phyloP scores from a whole-genome alignment of 768 basidiomycete genomes.

The Calocybe gangraenosa region DNA sequence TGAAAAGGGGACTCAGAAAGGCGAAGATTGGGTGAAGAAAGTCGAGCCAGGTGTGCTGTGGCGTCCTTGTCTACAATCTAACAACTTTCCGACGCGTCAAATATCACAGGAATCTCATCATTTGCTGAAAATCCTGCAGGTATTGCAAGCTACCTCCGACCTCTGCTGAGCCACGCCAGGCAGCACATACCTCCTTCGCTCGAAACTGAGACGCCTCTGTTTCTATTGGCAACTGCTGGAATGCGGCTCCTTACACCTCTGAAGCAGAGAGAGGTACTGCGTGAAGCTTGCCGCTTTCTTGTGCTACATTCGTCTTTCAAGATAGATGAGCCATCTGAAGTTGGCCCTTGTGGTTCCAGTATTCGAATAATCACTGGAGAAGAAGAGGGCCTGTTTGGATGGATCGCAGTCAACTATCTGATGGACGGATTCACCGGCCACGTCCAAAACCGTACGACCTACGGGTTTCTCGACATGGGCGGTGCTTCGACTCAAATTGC shows the following conservation, averaged over 20 bases:
- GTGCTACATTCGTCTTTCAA: slow-evolving; percentile 72
- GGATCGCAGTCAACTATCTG: slow-evolving; percentile 98
- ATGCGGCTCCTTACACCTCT: slow-evolving; percentile 82
- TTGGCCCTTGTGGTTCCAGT: slow-evolving; percentile 88
- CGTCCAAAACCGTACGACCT: slow-evolving; percentile 68
- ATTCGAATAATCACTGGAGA: slow-evolving; percentile 95
- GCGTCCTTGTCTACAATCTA: neutral
- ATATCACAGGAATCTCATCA: slow-evolving; percentile 74
- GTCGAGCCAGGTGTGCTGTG: slow-evolving; percentile 81
- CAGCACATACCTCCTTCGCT: slow-evolving; percentile 83
- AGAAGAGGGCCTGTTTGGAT: slow-evolving; percentile 97
- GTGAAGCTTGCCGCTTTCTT: slow-evolving; percentile 74
- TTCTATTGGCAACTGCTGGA: slow-evolving; percentile 93
- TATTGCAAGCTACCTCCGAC: slow-evolving; percentile 73
- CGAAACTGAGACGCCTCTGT: slow-evolving; percentile 81
- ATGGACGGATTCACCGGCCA: slow-evolving; percentile 86
- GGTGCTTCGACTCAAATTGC: slow-evolving; percentile 99
- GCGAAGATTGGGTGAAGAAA: slow-evolving; percentile 86
- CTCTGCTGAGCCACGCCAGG: slow-evolving; percentile 79
- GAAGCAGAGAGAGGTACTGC: slow-evolving; percentile 70
- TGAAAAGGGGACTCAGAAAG: slow-evolving; percentile 82
- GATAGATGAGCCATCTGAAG: slow-evolving; percentile 58
- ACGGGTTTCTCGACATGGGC: slow-evolving; percentile 99
- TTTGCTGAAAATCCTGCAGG: slow-evolving; percentile 65
- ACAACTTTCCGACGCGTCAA: neutral